Evolutionary conservation across 495 filamentous ascomycete genomes (phyloP).

Genomic region (Xylaria curta): DNA sequence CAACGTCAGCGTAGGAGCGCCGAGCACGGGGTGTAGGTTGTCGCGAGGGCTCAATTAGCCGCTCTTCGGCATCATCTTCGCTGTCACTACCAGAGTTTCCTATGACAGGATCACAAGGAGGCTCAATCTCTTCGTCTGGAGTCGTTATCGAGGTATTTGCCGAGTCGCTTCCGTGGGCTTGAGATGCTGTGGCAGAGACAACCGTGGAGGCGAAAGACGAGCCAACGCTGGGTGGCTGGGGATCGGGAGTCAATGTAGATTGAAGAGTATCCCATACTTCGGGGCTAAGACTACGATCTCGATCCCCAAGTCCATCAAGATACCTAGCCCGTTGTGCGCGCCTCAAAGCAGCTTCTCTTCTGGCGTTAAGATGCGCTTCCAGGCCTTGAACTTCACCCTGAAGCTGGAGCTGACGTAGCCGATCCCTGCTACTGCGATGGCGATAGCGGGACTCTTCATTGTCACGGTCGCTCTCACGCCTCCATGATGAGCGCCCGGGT

Average conservation of each 20-base stretch:
- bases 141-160: constrained; percentile 46
- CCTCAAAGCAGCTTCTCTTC: neutral
- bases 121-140: constrained; percentile 41
- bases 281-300: constrained; percentile 80
- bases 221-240: constrained; percentile 76
- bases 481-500: neutral
- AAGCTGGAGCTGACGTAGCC: neutral
- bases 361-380: neutral
- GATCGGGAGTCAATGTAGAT: constrained; percentile 80
- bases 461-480: neutral
- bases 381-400: neutral
- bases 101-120: constrained; percentile 49
- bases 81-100: constrained; percentile 46
- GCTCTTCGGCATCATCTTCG: constrained; percentile 33
- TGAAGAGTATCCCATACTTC: constrained; percentile 83
- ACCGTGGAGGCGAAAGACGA: constrained; percentile 79
- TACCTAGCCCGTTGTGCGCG: constrained; percentile 22
- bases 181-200: constrained; percentile 50
- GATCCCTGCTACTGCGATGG: neutral
- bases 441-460: neutral
- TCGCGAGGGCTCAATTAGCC: constrained; percentile 1
- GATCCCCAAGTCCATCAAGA: constrained; percentile 81
- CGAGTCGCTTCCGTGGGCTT: constrained; percentile 42
- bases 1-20: constrained; percentile 47
- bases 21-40: constrained; percentile 18